Base-by-base conservation (phyloP, 2,329 filamentous ascomycete genomes). In the Whalleya microplaca region DNA sequence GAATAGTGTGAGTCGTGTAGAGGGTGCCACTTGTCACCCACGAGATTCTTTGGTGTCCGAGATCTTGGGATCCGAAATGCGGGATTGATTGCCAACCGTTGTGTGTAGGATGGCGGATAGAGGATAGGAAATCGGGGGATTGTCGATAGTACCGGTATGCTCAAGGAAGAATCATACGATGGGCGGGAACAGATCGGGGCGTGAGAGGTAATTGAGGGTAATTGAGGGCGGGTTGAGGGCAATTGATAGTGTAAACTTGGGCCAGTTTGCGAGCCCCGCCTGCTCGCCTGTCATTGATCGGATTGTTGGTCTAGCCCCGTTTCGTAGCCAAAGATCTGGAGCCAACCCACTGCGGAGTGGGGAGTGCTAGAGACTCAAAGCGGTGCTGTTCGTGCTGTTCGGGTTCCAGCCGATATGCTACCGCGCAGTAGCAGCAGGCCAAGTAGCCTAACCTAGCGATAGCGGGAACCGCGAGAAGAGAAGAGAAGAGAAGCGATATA, bases 21-120 rank as follows among this genome's bases (percentile, higher is more conserved):
- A 12, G 32, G 32, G 32, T 5, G 32, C 32, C 32, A 37, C 32
- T 37, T 37, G 32, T 14, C 48, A 51, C 41, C 20, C 32, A 48
- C 21, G 32, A 59, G 56, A 59, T 56, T 50, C 19, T 59, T 55
- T 56, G 29, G 42, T 53, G 14, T 58, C 57, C 50, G 53, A 63
- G 57, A 63, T 63, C 60, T 58, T 56, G 46, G 50, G 27, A 60
- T 63, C 57, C 60, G 60, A 61, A 58, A 63, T 53, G 60, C 50
- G 43, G 55, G 45, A 52, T 54, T 52, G 48, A 56, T n/a, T n/a
- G n/a, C 23, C 47, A 56, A 40, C 47, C 45, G 55, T 58, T 54
- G 55, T 44, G 50, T 54, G 43, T 10, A 23, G 43, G 43, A 21
- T 21, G 19, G 43, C 23, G 43, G 43, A 21, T 40, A 51, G 37